Base-by-base conservation (phyloP, 768 basidiomycete genomes). In the Tricholoma furcatifolium region DNA sequence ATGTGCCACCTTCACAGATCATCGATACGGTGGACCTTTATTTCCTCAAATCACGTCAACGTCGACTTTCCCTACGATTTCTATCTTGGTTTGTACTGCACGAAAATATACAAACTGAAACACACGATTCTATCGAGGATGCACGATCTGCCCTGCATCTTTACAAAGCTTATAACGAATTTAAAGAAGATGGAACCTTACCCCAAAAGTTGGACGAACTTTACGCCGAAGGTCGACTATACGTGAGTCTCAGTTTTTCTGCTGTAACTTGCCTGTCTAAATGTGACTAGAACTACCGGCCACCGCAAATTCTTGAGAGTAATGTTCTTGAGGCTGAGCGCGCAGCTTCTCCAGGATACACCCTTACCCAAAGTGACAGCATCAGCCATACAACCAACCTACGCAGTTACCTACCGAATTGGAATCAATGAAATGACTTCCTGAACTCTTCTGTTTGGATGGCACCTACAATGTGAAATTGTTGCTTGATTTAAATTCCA, bases 111-210 rank as follows among this genome's bases (percentile, higher is more conserved):
- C 96, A 98, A 68, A 89, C 82, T 2, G 93, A 93, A 18, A 91
- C 85, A 11, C 96, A 99, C 67, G 97, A 98, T 68, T 98, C 95
- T n/a, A 96, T 99, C 59, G 97, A 99, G 67, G 96, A 98, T 63
- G 93, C 94, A 0, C 80, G 83, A 6, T 91, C 89, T 6, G 94
- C 96, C 1, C 72, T 97, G 27, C 78, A 85, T 58, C 74, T 98
- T 30, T 97, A 90, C 71, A 87, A 92, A 65, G 84, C 87, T 3
- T 93, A 88, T 66, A 80, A 84, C 17, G 75, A 82, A 30, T 84
- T 92, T 43, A 88, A 94, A 63, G 85, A 80, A 24, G 77, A 83
- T 41, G 87, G 85, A 1, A 66, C 79, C 4, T 96, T 97, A 67
- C 93, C 96, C 58, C 80, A 87, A 51, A 91, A 93, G 58, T 75